Evolutionary conservation across 208 protist genomes (phyloP), one percentile per base, ranked within the genome.

Genomic region (Trypanosoma vivax): DNA sequence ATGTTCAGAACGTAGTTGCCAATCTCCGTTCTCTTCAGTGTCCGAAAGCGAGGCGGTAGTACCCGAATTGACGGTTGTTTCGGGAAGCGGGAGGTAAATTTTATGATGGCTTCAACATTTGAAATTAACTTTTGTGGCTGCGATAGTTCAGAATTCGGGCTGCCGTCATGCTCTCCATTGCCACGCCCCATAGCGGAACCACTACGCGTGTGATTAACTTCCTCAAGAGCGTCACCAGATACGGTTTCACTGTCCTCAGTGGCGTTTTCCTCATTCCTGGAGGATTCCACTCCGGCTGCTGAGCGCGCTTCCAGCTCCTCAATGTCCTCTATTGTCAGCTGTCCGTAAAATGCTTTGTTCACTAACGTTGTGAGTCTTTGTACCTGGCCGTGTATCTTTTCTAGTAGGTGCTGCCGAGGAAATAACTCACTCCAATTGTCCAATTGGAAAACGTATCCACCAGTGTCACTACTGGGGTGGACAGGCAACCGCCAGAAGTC

Each of bases 401-500:
- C 61, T 27, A 94, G 67, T 39, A 90, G 58, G 40, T 65, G 53
- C 70, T 94, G 87, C 48, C 60, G 38, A 6, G 87, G 87, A 56
- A 94, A 94, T 3, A 89, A 37, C 14, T 65, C 50, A 1, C 71
- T 42, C 81, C 83, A 94, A 53, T 78, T 57, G 39, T 67, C 65
- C 14, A 88, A 62, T 60, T 94, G 87, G 47, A 77, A 94, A 14
- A 88, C 42, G 39, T 94, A 90, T 23, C 83, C 87, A 11, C 83
- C 83, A 0, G 73, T 88, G 67, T 91, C 83, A 51, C 79, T 89
- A 51, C 68, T 70, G 1, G 87, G 87, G 39, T 83, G 70, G 16
- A 94, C 87, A 0, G 76, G 78, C 18, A 94, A 61, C 0, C 52
- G 67, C 83, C 87, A 94, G 50, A 94, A 94, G 50, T 94, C 81